Base-by-base conservation (phyloP, 345 rosid species). In the Salix exigua region DNA sequence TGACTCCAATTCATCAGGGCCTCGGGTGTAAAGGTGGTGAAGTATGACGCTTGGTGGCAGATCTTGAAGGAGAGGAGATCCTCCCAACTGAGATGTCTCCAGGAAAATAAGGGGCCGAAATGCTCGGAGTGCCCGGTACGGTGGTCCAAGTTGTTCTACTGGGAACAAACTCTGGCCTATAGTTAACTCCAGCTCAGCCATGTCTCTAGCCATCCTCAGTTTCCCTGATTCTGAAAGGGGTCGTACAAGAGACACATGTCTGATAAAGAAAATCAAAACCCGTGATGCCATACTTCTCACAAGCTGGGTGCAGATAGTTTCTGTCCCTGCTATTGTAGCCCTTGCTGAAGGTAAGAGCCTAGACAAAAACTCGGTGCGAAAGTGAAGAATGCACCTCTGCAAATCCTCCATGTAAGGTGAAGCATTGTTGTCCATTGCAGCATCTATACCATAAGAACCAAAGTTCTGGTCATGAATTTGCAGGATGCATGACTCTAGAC, bases 151-250 rank as follows among this genome's bases (percentile, higher is more conserved):
- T 76, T 94, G 98, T 85, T 96, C 98, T n/a, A 94, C 97, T 3
- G 98, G 97, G 81, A 91, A 94, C 82, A 96, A 70, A 82, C 90
- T 92, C 83, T 96, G 98, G 72, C 99, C 94, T 63, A 96, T 97
- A 8, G 97, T 88, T 73, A 96, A 86, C 88, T 96, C 99, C 69
- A 96, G 87, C 88, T 96, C 99, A 10, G 99, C 99, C 99, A 96
- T 96, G 86, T 96, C 99, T 81, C 90, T 87, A 37, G 97, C 97
- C 96, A 96, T 89, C 73, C 98, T 89, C 81, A 96, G 89, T 85
- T 89, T 96, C 77, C 99, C 99, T 53, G 97, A 92, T 86, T 94
- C 99, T 11, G 99, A 94, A 18, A 96, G 93, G 11, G 98, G 99
- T 79, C 98, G 82, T n/a, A 94, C 91, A 28, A 96, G 92, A 83